Evolutionary conservation across 768 basidiomycete species (phyloP), one percentile per base, ranked within the genome.

Genomic region (Lanmaoa rubissima): DNA sequence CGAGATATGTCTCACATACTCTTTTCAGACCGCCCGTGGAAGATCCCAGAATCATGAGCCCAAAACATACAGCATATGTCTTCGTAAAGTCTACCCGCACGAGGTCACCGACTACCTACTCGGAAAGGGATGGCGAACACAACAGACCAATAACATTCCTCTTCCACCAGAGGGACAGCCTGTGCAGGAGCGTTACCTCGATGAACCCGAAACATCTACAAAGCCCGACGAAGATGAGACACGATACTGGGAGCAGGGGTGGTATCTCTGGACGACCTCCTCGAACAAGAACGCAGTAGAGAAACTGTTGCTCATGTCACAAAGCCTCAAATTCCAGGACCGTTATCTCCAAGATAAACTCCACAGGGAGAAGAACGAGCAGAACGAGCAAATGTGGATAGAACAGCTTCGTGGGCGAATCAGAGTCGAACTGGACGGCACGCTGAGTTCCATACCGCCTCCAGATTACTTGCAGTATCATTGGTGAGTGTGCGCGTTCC

Each of bases 191-290:
- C 59, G n/a, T 41, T 48, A 51, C 48, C 2, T n/a, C 16, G 51
- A 62, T 19, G 60, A 61, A 28, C 16, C 54, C 28, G 66, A 67
- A 16, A 2, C 47, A 21, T 41, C 57, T 32, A 31, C 69, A 6
- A 61, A 46, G 56, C 43, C 64, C 24, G 71, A 55, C 55, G 71
- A 58, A 39, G 74, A 80, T 21, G 75, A 74, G 41, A 83, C 57
- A 16, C 67, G 80, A 59, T 78, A 81, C 63, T 92, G 89, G 89
- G 78, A 88, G 54, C 82, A 85, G 63, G 88, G 89, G 5, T 87
- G 81, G 79, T 92, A 92, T 65, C 63, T 92, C 41, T 90, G 88
- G 87, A 79, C 82, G 49, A 80, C 81, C 16, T 76, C 75, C 52
- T 83, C 77, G 48, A 75, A 78, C 47, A 76, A 75, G 67, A 82